Evolutionary conservation across 805 yeast genomes (phyloP).

Genomic region (Zygosaccharomyces kombuchaensis): DNA sequence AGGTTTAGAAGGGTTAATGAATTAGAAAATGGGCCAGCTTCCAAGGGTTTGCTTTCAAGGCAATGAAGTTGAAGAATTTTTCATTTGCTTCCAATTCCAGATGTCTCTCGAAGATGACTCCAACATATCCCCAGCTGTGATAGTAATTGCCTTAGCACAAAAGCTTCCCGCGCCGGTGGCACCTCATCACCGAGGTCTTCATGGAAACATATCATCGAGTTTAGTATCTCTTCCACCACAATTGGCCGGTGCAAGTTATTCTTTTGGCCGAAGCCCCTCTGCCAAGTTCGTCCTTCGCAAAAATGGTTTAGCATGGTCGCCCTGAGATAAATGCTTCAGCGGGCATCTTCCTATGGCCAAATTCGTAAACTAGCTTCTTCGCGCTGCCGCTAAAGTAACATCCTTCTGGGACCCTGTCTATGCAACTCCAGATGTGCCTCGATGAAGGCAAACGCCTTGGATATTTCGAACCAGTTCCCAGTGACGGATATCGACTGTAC

Average conservation of each 20-base stretch:
- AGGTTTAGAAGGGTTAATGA: background rate
- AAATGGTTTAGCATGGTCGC: background rate
- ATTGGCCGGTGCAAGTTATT: no score
- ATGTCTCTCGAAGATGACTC: no score
- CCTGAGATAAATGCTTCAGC: background rate
- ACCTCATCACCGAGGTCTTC: no score
- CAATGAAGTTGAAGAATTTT: no score
- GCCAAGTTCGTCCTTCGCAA: no score
- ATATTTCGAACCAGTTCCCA: constrained; percentile 28
- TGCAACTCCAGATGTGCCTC: constrained; percentile 17
- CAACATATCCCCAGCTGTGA: background rate
- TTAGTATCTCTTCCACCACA: no score
- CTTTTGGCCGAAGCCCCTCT: no score
- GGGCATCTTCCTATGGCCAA: background rate
- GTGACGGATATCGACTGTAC: constrained; percentile 32
- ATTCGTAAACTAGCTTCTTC: background rate
- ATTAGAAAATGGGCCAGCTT: no score
- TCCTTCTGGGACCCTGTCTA: constrained; percentile 1
- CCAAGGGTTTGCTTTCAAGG: no score
- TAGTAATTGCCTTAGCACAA: background rate
- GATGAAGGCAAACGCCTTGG: constrained; percentile 27
- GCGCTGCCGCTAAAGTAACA: background rate
- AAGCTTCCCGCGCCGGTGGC: no score
- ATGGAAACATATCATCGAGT: no score
- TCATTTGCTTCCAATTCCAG: no score